A percentile compares a stretch with the other conserved stretches of the same genome.
Conservation (phyloP, 2,329 filamentous ascomycete species). For the Beauveria scarabaeidicola region DNA sequence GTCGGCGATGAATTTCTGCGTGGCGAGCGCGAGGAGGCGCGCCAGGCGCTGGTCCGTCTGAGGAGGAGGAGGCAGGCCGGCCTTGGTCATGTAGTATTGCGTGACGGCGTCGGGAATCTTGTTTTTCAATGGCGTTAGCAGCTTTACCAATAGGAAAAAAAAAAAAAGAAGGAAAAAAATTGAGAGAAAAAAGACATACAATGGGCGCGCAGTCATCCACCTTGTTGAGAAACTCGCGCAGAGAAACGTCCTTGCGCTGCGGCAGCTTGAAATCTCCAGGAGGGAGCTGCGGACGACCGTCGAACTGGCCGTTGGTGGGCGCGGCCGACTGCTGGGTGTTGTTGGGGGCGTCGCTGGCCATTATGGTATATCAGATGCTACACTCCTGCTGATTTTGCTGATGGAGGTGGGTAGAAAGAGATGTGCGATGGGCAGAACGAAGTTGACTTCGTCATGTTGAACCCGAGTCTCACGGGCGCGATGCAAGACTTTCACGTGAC, state of each 20-base stretch:
- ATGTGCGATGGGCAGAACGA: background rate
- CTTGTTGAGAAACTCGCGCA: conserved; percentile 87
- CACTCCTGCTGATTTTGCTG: background rate
- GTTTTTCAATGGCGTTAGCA: background rate
- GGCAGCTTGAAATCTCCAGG: conserved; percentile 52
- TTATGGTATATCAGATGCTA: conserved; percentile 15
- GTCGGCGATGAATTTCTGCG: conserved; percentile 97
- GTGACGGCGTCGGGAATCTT: conserved; percentile 97
- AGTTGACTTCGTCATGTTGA: conserved; percentile 14
- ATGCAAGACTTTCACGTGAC: conserved; percentile 1
- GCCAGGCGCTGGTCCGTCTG: conserved; percentile 85
- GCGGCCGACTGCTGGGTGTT: conserved; percentile 22
- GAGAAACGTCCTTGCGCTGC: conserved; percentile 80
- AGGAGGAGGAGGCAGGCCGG: conserved; percentile 85
- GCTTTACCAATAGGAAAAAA: background rate
- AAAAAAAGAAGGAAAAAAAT: background rate
- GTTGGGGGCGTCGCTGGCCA: conserved; percentile 29
- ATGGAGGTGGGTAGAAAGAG: background rate
- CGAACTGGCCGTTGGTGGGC: conserved; percentile 21
- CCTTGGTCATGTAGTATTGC: conserved; percentile 94
- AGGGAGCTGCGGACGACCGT: conserved; percentile 30
- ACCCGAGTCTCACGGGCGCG: background rate
- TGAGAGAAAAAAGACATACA: conserved; percentile 44
- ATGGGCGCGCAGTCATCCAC: conserved; percentile 99
- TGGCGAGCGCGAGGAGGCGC: conserved; percentile 90